Evolutionary conservation across 345 rosid genomes (phyloP).

Genomic region (Streptanthus diversifolius): DNA sequence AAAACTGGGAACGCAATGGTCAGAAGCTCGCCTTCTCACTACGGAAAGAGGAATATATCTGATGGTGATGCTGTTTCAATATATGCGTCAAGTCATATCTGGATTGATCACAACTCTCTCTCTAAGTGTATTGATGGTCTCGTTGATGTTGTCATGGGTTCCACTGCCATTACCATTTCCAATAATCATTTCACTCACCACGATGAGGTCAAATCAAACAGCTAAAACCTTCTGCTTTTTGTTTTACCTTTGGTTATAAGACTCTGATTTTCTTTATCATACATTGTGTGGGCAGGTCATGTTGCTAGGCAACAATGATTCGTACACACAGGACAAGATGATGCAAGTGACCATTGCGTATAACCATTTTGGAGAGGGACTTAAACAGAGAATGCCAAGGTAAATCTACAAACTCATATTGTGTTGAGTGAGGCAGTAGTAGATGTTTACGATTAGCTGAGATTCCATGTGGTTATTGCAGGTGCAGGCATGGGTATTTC

Average conservation of each 20-base stretch:
- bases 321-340: conserved; percentile 63
- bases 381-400: conserved; percentile 93
- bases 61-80: conserved; percentile 82
- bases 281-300: conserved; percentile 48
- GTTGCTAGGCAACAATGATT: conserved; percentile 73
- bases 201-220: conserved; percentile 26
- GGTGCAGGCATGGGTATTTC: conserved; percentile 85
- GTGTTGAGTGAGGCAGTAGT: not conserved
- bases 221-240: conserved; percentile 24
- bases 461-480: conserved; percentile 18
- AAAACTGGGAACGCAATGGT: conserved; percentile 70
- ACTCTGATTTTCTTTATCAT: not conserved
- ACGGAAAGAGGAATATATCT: conserved; percentile 68
- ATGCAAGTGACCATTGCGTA: conserved; percentile 90
- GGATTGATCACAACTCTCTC: conserved; percentile 87
- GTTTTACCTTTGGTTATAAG: not conserved
- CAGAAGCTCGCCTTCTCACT: conserved; percentile 61
- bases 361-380: conserved; percentile 45
- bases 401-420: conserved; percentile 1
- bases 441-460: not conserved
- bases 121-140: conserved; percentile 82
- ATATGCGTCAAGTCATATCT: conserved; percentile 77
- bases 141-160: conserved; percentile 57
- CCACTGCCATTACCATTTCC: conserved; percentile 61
- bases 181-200: conserved; percentile 55